Evolutionary conservation across 305 asterid species (phyloP), one percentile per base, ranked within the genome.

Genomic region (Fraxinus paxiana): DNA sequence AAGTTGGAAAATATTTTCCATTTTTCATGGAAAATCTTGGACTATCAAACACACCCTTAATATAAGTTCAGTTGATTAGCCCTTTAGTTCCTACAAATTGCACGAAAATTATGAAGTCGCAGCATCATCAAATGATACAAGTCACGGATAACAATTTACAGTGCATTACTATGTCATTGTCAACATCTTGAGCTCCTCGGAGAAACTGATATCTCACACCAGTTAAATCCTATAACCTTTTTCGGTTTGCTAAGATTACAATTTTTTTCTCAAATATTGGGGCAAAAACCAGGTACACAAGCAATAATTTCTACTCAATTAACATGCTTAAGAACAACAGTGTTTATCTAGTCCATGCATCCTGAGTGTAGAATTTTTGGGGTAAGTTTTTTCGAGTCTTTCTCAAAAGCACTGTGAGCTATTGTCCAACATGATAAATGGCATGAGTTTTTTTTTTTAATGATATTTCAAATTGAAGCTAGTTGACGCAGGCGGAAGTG

Each of bases 391-490:
- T 51, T 70, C 72, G 9, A 6, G 75, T 56, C 20, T 34, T 35
- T 28, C 63, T 7, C 22, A n/a, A 35, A 70, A 46, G 35, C 70
- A 28, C 13, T 34, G 9, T 33, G 78, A 43, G 38, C 56, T 31
- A 17, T 70, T 9, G 59, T 24, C 9, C 28, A 70, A 67, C 41
- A 75, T 73, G 18, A 38, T 41, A 9, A 33, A 70, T 35, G 69
- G 73, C 67, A 34, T n/a, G n/a, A n/a, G n/a, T n/a, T n/a, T n/a
- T n/a, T n/a, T n/a, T n/a, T n/a, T n/a, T n/a, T n/a, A n/a, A n/a
- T n/a, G 6, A 5, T 20, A 67, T 61, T 79, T 77, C 35, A 56
- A 69, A 80, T 70, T 4, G 65, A 67, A 26, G 9, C 80, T 73
- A 74, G 63, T 51, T 51, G 7, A 51, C 3, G 22, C 63, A 51